phyloP scores from a whole-genome alignment of 805 yeast genomes.

The Kuraishia cidri region DNA sequence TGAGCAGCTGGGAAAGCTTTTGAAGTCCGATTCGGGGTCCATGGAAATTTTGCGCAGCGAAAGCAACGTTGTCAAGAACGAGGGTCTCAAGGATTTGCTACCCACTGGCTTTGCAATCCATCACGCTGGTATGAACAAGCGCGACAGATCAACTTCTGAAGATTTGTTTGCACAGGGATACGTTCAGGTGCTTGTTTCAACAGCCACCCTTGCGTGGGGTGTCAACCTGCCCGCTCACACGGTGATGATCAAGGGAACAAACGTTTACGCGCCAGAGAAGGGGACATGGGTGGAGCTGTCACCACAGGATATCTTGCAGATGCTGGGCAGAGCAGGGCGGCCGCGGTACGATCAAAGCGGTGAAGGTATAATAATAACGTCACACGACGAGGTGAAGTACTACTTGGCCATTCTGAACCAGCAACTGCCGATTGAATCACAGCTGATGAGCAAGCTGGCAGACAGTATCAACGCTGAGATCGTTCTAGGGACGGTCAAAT shows the following conservation, averaged over 20 bases:
- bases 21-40: slow-evolving; percentile 46
- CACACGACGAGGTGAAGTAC: slow-evolving; percentile 78
- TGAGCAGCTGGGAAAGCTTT: slow-evolving; percentile 31
- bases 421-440: slow-evolving; percentile 89
- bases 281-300: slow-evolving; percentile 89
- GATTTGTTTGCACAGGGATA: slow-evolving; percentile 86
- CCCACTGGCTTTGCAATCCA: slow-evolving; percentile 80
- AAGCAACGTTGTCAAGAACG: slow-evolving; percentile 43
- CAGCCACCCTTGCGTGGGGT: slow-evolving; percentile 97
- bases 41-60: slow-evolving; percentile 58
- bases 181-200: slow-evolving; percentile 74
- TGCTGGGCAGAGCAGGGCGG: slow-evolving; percentile 92
- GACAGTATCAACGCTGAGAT: slow-evolving; percentile 85
- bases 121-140: slow-evolving; percentile 78
- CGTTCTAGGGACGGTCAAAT: slow-evolving; percentile 57
- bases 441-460: slow-evolving; percentile 57
- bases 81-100: slow-evolving; percentile 47
- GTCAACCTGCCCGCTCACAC: slow-evolving; percentile 94
- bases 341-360: slow-evolving; percentile 91
- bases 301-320: slow-evolving; percentile 90
- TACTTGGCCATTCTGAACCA: slow-evolving; percentile 87
- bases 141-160: slow-evolving; percentile 72
- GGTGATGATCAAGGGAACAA: slow-evolving; percentile 89
- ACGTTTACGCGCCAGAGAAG: slow-evolving; percentile 82
- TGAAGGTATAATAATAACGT: slow-evolving; percentile 87